Percentiles rank a stretch among this genome's conserved stretches.
These are phyloP conservation scores for Eucalyptus regnans DNA, from an alignment of 345 rosid genomes.

Conservation along the genomic window DNA sequence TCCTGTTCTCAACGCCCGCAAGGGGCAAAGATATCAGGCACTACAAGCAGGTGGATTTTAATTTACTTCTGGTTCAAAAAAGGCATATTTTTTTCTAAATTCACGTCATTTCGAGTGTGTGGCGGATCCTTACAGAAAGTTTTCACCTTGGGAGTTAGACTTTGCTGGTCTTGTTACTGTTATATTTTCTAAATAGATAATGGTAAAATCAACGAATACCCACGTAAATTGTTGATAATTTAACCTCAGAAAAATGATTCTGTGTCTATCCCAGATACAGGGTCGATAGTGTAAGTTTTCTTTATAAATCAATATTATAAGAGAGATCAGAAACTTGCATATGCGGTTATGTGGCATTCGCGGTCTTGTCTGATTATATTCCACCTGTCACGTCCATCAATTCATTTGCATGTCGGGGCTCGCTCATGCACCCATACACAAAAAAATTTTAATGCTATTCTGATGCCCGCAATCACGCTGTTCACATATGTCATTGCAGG, in stretches of 20 bases:
- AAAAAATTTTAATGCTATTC: not conserved
- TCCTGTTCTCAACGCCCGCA: too few relatives aligned
- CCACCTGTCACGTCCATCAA: not conserved
- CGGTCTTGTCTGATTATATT: not conserved
- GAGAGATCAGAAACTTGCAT: not conserved
- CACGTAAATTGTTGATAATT: too few relatives aligned
- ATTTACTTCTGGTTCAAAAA: too few relatives aligned
- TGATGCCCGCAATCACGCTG: not conserved
- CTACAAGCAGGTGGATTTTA: too few relatives aligned
- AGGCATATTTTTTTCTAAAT: too few relatives aligned
- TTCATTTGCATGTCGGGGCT: too few relatives aligned
- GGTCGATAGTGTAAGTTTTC: not conserved
- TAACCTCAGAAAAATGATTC: not conserved
- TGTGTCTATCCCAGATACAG: not conserved
- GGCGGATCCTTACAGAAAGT: not conserved
- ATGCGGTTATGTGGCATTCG: not conserved
- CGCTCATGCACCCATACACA: accelerated
- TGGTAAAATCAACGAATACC: accelerated
- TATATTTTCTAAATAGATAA: not conserved
- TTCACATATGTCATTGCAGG: conserved; percentile 28
- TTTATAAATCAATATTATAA: too few relatives aligned
- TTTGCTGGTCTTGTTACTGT: not conserved
- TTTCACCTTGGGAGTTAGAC: not conserved
- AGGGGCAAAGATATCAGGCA: too few relatives aligned
- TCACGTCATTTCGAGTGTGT: too few relatives aligned